Evolutionary conservation across 768 basidiomycete species (phyloP), one percentile per base, ranked within the genome.

Genomic region (Lactifluus volemus): DNA sequence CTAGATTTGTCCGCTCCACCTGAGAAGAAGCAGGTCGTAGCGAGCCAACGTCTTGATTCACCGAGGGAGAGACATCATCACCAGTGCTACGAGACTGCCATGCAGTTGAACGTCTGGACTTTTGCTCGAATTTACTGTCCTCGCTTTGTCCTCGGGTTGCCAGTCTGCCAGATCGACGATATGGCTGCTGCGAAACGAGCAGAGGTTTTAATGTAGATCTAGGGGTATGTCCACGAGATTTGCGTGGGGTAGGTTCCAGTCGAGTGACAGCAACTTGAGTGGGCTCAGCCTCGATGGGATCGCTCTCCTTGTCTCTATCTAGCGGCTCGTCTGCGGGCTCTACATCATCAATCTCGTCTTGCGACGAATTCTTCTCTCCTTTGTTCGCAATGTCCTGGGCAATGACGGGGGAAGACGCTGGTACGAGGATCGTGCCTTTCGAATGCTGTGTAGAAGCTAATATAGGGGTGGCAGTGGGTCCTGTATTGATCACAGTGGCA

Each of bases 241-340:
- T 17, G 49, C 12, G 50, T 53, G 49, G n/a, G 42, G 5, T 17
- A 11, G 49, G 17, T 30, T 47, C 21, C 55, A 58, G 17, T 19
- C 21, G 53, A 53, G 45, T 21, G 29, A 15, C n/a, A 19, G 42
- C 19, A 17, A 56, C 41, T 42, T 58, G 56, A 49, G 51, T 58
- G 21, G 15, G 51, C 25, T 56, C 58, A 29, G 38, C 19, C 39
- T 66, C 65, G 29, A 66, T 66, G 39, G 65, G 65, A 25, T 66
- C 65, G 34, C 54, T 58, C 41, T 64, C 63, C 32, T 50, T 21
- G 8, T 42, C 6, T 19, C 39, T 38, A 53, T 19, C 38, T 10
- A 44, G 49, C 2, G 32, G 32, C 32, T 60, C 53, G 38, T 57
- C 60, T 30, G 42, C 14, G 49, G 63, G 45, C 17, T 66, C 63